A percentile compares a stretch with the other conserved stretches of the same genome.
Evolutionary conservation across 495 filamentous ascomycete genomes (phyloP).

Genomic region (Aspergillus sparsus): DNA sequence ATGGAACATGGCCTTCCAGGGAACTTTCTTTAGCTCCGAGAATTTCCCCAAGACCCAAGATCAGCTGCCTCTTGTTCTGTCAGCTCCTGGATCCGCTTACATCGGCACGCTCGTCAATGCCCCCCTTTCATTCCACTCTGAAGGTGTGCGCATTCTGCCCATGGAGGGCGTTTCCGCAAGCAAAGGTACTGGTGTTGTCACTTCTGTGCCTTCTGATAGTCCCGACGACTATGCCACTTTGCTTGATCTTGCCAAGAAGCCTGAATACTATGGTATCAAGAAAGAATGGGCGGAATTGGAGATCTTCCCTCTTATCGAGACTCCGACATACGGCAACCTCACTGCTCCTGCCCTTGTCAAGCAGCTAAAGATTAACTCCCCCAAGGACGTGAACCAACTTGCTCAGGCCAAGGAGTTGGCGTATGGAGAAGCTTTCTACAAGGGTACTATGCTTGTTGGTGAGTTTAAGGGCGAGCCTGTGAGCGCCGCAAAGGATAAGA

Average conservation of each 20-base stretch:
- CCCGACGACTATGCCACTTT: conserved; percentile 94
- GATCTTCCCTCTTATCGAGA: conserved; percentile 84
- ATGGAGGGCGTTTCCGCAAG: conserved; percentile 91
- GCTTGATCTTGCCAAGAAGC: conserved; percentile 86
- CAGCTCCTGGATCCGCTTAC: conserved; percentile 73
- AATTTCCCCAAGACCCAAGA: conserved; percentile 65
- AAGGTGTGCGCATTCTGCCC: conserved; percentile 82
- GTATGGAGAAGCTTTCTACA: conserved; percentile 98
- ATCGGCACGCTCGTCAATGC: conserved; percentile 85
- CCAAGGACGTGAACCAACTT: conserved; percentile 88
- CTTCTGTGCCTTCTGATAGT: conserved; percentile 91
- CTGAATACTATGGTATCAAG: conserved; percentile 95
- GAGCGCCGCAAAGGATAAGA: conserved; percentile 80
- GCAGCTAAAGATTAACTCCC: conserved; percentile 92
- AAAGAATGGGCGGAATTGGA: conserved; percentile 95
- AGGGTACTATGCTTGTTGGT: conserved; percentile 86
- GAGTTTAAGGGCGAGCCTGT: conserved; percentile 89
- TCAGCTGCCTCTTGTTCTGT: conserved; percentile 55
- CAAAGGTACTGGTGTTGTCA: conserved; percentile 96
- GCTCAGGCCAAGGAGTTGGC: conserved; percentile 93
- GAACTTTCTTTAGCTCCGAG: conserved; percentile 74
- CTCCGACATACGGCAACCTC: conserved; percentile 83
- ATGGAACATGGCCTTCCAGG: conserved; percentile 95
- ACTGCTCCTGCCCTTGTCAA: conserved; percentile 82
- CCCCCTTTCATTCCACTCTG: conserved; percentile 82